These are phyloP conservation scores for Coemansia sp. DNA, from an alignment of 192 early-diverging fungal species.

Conservation along the genomic window DNA sequence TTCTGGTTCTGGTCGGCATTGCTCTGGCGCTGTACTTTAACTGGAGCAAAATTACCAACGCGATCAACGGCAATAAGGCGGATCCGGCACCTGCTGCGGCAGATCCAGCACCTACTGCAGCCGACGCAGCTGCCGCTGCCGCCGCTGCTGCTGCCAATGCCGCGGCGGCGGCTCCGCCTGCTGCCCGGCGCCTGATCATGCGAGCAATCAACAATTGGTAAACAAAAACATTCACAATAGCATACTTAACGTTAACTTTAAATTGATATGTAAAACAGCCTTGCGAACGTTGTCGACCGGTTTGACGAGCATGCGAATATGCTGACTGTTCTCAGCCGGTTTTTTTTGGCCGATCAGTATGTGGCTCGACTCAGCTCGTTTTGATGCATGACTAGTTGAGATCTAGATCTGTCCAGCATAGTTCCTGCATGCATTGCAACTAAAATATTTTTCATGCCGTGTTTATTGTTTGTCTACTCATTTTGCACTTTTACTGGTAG, in stretches of 20 bases:
- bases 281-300: not conserved
- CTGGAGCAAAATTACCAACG: slow-evolving; percentile 41
- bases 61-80: slow-evolving; percentile 12
- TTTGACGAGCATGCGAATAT: too few relatives aligned
- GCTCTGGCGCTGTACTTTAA: slow-evolving; percentile 55
- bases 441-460: too few relatives aligned
- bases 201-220: not conserved
- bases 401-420: too few relatives aligned
- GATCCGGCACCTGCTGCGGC: slow-evolving; percentile 4
- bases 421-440: too few relatives aligned
- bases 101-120: slow-evolving; percentile 4
- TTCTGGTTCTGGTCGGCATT: slow-evolving; percentile 36
- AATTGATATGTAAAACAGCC: not conserved
- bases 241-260: too few relatives aligned
- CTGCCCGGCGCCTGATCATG: not conserved
- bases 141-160: not conserved
- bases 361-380: too few relatives aligned
- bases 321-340: too few relatives aligned
- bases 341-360: too few relatives aligned
- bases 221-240: not conserved
- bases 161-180: not conserved
- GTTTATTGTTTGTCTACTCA: too few relatives aligned
- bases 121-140: not conserved
- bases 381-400: too few relatives aligned
- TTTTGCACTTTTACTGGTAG: too few relatives aligned